Base-by-base conservation (phyloP, 495 filamentous ascomycete species). In the Penicillium egyptiacum region DNA sequence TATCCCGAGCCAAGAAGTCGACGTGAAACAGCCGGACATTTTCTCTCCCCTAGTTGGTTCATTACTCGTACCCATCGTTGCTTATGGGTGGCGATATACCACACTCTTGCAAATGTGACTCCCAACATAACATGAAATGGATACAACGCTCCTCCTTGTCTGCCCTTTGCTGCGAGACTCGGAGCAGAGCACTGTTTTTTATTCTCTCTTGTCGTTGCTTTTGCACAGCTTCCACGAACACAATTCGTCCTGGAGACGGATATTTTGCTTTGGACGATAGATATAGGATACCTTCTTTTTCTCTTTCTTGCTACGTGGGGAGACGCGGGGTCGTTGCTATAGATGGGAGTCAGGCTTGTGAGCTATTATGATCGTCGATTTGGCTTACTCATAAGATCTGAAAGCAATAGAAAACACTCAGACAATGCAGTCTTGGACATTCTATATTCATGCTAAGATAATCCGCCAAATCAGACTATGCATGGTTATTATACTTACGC, bases 1-100 rank as follows among this genome's bases (percentile, higher is more conserved):
- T 56, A 19, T 58, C 68, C 39, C 58, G 49, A 35, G 61, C 50
- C 31, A 81, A 81, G 62, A 82, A 82, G 64, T 72, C 65, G 1
- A 69, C 59, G 43, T 80, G 56, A 70, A 44, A 23, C 50, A 12
- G 14, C 33, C 46, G 23, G 12, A 23, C 14, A 31, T 55, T 12
- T 25, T 50, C 19, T 23, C 12, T 37, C n/a, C 14, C 22, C 22
- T 16, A 17, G 50, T 17, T 25, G 35, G 35, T 52, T 39, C 25
- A 28, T 41, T 20, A 19, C 35, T 41, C 35, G n/a, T 28, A 35
- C 22, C 30, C 41, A 25, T 14, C 11, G 35, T 30, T 23, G 26
- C 7, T 33, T 10, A 9, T 25, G 19, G 51, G 28, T 20, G 20
- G 51, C 40, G 19, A 40, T 43, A 52, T 30, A 30, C 35, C 23